phyloP scores from a whole-genome alignment of 768 basidiomycete genomes.

The Phaeolepiota aurea region DNA sequence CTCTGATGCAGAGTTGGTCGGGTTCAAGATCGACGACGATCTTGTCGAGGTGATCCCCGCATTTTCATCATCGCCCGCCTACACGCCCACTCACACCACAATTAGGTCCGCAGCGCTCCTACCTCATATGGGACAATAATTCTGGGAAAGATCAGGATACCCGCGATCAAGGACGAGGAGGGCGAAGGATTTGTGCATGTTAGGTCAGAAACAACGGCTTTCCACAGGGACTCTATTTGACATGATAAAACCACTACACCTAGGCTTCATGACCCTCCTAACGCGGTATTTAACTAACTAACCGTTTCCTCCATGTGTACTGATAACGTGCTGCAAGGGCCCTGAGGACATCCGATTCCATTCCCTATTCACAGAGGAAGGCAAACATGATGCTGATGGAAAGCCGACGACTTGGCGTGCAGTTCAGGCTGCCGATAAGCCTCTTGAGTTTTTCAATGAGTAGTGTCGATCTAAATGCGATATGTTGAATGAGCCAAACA shows the following conservation, averaged over 20 bases:
- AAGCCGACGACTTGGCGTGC: constrained; percentile 55
- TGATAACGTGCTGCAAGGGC: constrained; percentile 32
- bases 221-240: constrained; percentile 5
- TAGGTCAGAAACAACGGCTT: constrained; percentile 32
- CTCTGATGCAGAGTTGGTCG: constrained; percentile 41
- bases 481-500: background rate
- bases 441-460: constrained; percentile 68
- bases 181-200: constrained; percentile 67
- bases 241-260: constrained; percentile 4
- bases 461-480: constrained; percentile 17
- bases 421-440: constrained; percentile 48
- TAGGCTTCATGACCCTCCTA: constrained; percentile 72
- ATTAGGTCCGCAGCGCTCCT: constrained; percentile 40
- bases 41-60: constrained; percentile 34
- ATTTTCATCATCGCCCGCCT: no score
- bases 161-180: constrained; percentile 51
- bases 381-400: constrained; percentile 32
- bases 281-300: constrained; percentile 40
- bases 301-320: background rate
- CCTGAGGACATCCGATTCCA: constrained; percentile 62
- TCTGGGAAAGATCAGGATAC: constrained; percentile 68
- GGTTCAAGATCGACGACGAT: constrained; percentile 40
- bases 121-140: constrained; percentile 66
- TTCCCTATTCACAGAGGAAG: constrained; percentile 61
- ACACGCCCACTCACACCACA: no score